Evolutionary conservation across 2,329 filamentous ascomycete genomes (phyloP), one percentile per base, ranked within the genome.

Genomic region (Chaetomium globosum): DNA sequence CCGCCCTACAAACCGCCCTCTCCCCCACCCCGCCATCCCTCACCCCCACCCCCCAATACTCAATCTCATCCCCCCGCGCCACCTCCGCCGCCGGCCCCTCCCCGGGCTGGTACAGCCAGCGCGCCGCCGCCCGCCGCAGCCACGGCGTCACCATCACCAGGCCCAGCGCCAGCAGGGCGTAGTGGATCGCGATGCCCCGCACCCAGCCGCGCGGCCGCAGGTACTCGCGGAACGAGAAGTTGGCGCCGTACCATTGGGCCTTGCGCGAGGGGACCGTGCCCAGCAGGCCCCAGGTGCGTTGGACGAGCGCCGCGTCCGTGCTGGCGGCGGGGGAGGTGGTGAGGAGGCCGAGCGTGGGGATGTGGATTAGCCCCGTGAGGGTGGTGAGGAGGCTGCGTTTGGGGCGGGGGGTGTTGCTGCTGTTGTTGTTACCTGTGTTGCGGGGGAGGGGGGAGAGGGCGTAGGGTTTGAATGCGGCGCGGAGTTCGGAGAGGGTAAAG

Each of bases 41-140:
- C n/a, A 79, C 81, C 1, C 84, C 90, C 23, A 91, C 79, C 4
- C 83, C 88, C 13, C 85, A 82, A 72, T 86, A 90, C 73, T 89
- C 85, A 31, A 90, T 75, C 62, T 83, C 81, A 59, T 91, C 85
- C 43, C 83, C 83, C 70, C 80, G 82, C 55, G 82, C 80, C 28
- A 80, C 76, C 71, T 90, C 85, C 31, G 75, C 77, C 21, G 77
- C 76, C 2, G 82, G 79, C 1, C 87, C 87, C 56, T 86, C 75
- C 12, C 87, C 87, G 0, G 86, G 86, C 68, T 83, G 78, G 65
- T 76, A 79, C 21, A 85, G 79, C 48, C 78, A 76, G 46, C 73
- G 77, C 63, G 76, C 80, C 4, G 80, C 69, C 5, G 86, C 64
- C 21, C 67, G 75, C 57, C 86, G 77, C 64, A 86, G 58, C 1